Evolutionary conservation across 2,329 filamentous ascomycete species (phyloP).

Genomic region (Zymoseptoria passerinii): DNA sequence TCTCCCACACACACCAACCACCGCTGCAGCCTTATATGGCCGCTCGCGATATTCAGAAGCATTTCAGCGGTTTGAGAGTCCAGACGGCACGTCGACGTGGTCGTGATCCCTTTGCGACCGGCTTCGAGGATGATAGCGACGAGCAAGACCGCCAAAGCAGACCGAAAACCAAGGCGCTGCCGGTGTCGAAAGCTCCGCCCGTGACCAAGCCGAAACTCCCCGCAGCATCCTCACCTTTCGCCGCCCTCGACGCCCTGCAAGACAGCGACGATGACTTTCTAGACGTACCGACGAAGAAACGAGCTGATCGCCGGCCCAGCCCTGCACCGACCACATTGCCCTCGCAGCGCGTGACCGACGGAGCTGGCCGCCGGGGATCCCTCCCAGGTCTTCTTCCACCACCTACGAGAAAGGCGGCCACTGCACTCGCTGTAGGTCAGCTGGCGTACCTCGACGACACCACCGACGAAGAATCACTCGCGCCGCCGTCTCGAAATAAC

Average conservation of each 20-base stretch:
- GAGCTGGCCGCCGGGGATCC: constrained; percentile 18
- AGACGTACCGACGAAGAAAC: constrained; percentile 13
- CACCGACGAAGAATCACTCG: constrained; percentile 19
- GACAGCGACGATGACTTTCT: constrained; percentile 25
- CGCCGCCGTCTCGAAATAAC: constrained; percentile 11
- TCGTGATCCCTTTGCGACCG: constrained; percentile 25
- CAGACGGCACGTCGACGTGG: constrained; percentile 24
- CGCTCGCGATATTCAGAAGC: constrained; percentile 25
- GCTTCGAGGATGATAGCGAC: constrained; percentile 29
- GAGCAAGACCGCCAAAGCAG: constrained; percentile 20
- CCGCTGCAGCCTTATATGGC: constrained; percentile 19
- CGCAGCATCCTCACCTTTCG: constrained; percentile 13
- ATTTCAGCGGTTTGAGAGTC: constrained; percentile 27
- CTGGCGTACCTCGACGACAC: constrained; percentile 29
- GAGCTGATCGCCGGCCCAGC: constrained; percentile 22
- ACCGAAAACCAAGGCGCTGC: constrained; percentile 19
- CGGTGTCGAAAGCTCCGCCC: constrained; percentile 13
- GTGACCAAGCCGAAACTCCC: constrained; percentile 5
- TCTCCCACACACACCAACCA: constrained; percentile 1
- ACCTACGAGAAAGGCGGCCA: constrained; percentile 17
- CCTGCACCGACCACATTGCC: constrained; percentile 20
- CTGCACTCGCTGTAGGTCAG: constrained; percentile 22
- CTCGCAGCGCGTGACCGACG: constrained; percentile 13
- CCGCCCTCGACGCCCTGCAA: constrained; percentile 13
- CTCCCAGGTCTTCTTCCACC: constrained; percentile 9